Evolutionary conservation across 345 rosid genomes (phyloP), one percentile per base, ranked within the genome.

Genomic region (Eucalyptus viminalis): DNA sequence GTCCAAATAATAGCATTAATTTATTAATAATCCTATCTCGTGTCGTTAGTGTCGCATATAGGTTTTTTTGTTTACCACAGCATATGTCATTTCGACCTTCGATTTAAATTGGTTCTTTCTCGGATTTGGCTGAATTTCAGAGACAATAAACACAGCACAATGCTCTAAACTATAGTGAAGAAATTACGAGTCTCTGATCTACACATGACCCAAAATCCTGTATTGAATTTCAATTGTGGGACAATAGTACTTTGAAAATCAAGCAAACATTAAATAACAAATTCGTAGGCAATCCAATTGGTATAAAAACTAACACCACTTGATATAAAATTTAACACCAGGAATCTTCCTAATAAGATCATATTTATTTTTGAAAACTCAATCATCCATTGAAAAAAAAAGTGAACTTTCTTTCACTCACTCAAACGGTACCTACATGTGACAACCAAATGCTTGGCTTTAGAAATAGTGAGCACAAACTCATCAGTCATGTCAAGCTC

Each of bases 401-500:
- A 37, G 83, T 76, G 9, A 11, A 37, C 45, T 72, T 11, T 76
- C 27, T 21, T 76, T 87, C 88, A 54, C 54, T 40, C 44, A 34
- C 40, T 89, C 87, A 60, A 90, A 11, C 81, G 92, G 81, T 92
- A 91, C 11, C 80, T 85, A 6, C 93, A 93, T 5, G 83, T 47
- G 15, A 91, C 94, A 6, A 67, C n/a, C 2, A 95, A 90, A 91
- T 89, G 95, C 40, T 89, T 87, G 19, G 95, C 93, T 58, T 92
- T 89, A 1, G 92, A 92, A 31, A 87, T 91, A 3, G 87, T 90
- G 4, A 93, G 88, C 31, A 93, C 45, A 11, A 93, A 94, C 80
- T 86, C 88, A 49, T 95, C 94, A 2, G 89, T 90, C 95, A 94
- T 93, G 87, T 94, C 93, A 87, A 93, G 54, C 4, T 93, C 92